phyloP scores from a whole-genome alignment of 495 filamentous ascomycete species.

The Rhizodiscina lignyota region DNA sequence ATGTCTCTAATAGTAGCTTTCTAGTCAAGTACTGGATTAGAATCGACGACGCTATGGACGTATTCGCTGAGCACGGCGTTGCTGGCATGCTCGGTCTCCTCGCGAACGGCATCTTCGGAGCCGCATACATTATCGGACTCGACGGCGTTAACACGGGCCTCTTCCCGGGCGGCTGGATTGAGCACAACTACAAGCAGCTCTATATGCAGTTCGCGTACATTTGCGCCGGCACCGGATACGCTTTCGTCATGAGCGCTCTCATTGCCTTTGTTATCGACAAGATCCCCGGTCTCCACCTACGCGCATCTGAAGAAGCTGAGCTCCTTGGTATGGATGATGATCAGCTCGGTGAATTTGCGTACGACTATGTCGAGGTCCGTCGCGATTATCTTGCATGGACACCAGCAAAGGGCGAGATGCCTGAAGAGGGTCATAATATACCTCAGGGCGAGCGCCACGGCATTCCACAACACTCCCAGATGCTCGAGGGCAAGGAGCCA shows the following conservation, averaged over 20 bases:
- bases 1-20: slow-evolving; percentile 18
- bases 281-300: slow-evolving; percentile 79
- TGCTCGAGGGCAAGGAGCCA: slow-evolving; percentile 46
- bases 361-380: slow-evolving; percentile 97
- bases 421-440: slow-evolving; percentile 39
- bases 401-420: slow-evolving; percentile 57
- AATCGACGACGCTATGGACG: slow-evolving; percentile 95
- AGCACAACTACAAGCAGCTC: slow-evolving; percentile 76
- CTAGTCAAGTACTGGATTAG: slow-evolving; percentile 84
- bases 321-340: slow-evolving; percentile 97
- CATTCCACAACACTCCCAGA: slow-evolving; percentile 59
- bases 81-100: slow-evolving; percentile 85
- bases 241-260: slow-evolving; percentile 70
- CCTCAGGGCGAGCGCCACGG: slow-evolving; percentile 61
- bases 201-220: slow-evolving; percentile 90
- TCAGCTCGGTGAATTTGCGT: slow-evolving; percentile 96
- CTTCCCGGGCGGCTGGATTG: slow-evolving; percentile 61
- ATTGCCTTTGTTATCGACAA: slow-evolving; percentile 74
- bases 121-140: slow-evolving; percentile 78
- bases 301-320: slow-evolving; percentile 91
- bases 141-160: slow-evolving; percentile 78
- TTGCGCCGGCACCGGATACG: slow-evolving; percentile 52
- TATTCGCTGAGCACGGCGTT: slow-evolving; percentile 94
- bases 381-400: slow-evolving; percentile 97
- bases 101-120: slow-evolving; percentile 84